Percentiles rank a stretch among this genome's conserved stretches.
These are phyloP conservation scores for Senna tora DNA, from an alignment of 306 rosid species.

Conservation along the genomic window DNA sequence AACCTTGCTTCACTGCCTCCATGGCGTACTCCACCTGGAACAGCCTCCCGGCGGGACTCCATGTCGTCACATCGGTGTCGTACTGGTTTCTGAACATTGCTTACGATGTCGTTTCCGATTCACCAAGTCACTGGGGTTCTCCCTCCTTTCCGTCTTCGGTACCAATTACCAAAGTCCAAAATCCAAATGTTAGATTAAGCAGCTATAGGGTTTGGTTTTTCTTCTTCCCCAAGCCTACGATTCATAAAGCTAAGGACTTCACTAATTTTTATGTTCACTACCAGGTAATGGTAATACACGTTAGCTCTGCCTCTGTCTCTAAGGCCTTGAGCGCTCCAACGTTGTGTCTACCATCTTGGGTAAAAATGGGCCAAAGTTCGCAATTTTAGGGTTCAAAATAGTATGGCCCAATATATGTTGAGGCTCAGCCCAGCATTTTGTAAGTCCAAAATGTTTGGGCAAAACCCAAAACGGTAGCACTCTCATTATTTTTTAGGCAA, in stretches of 20 bases:
- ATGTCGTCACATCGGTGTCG: conserved; percentile 94
- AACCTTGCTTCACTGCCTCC: conserved; percentile 98
- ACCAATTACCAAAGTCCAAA: neutral
- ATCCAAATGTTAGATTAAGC: neutral
- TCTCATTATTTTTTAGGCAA: too few species aligned
- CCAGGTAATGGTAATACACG: neutral
- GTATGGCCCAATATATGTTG: neutral
- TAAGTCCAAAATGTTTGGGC: neutral
- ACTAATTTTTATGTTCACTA: neutral
- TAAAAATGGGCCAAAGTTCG: neutral
- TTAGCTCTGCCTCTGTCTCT: too few species aligned
- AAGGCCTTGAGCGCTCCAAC: too few species aligned
- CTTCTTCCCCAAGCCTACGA: conserved; percentile 29
- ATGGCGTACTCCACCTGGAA: conserved; percentile 98
- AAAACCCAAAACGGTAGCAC: too few species aligned
- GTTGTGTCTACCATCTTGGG: neutral
- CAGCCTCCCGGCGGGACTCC: conserved; percentile 90
- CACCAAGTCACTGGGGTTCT: neutral
- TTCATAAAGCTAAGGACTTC: neutral
- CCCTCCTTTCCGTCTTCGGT: neutral
- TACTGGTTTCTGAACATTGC: conserved; percentile 84
- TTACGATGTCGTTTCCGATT: conserved; percentile 28
- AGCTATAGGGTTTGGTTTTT: neutral
- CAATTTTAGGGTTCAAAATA: neutral
- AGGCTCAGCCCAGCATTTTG: neutral